Conservation (phyloP, 148 eudicot genomes). For the Chenopodium berlandieri region DNA sequence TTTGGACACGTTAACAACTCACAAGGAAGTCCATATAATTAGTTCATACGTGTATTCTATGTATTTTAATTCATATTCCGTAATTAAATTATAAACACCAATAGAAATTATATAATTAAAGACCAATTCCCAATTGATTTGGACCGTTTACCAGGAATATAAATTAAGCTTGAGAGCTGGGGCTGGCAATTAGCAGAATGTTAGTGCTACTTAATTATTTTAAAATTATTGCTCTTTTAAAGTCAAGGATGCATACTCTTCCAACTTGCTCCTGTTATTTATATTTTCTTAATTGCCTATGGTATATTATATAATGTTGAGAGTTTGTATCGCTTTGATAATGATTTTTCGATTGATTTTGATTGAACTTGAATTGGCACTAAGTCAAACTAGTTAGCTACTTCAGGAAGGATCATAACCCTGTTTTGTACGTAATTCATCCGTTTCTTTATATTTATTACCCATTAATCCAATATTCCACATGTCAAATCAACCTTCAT, state of each 20-base stretch:
- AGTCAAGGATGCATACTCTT: neutral
- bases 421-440: too few relatives aligned
- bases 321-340: neutral
- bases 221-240: neutral
- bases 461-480: too few relatives aligned
- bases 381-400: neutral
- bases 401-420: too few relatives aligned
- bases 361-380: neutral
- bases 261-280: neutral
- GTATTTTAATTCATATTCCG: too few relatives aligned
- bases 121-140: neutral
- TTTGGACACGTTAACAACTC: slow-evolving; percentile 6
- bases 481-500: too few relatives aligned
- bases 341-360: too few relatives aligned
- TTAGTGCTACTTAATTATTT: neutral
- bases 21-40: neutral
- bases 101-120: too few relatives aligned
- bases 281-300: neutral
- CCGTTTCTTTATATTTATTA: too few relatives aligned
- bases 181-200: neutral
- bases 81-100: too few relatives aligned
- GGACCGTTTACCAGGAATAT: neutral
- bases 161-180: neutral
- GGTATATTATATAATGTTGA: neutral
- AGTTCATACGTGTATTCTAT: too few relatives aligned